Evolutionary conservation across 805 yeast genomes (phyloP).

Genomic region (Cyberlindnera americana): DNA sequence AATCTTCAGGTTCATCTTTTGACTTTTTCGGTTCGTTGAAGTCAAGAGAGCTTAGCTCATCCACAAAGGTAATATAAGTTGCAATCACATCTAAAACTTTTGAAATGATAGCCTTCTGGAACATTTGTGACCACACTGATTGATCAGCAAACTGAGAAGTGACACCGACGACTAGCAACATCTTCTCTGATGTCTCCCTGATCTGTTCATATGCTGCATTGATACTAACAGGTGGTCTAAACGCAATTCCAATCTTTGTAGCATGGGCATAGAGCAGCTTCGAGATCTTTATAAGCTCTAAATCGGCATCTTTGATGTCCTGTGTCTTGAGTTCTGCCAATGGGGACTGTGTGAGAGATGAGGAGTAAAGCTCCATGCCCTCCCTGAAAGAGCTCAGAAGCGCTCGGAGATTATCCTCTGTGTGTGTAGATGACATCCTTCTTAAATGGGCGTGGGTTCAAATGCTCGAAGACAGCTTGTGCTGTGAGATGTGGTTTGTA

Average conservation of each 20-base stretch:
- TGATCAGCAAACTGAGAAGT: slow-evolving; percentile 37
- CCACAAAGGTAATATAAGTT: slow-evolving; percentile 20
- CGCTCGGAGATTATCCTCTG: slow-evolving; percentile 20
- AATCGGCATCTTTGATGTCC: slow-evolving; percentile 42
- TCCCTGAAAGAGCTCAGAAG: slow-evolving; percentile 20
- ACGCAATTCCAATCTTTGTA: slow-evolving; percentile 71
- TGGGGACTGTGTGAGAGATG: slow-evolving; percentile 5
- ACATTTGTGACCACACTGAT: slow-evolving; percentile 31
- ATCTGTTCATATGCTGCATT: slow-evolving; percentile 49
- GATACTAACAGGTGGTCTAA: slow-evolving; percentile 52
- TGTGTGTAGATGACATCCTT: slow-evolving; percentile 6
- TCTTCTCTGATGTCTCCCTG: slow-evolving; percentile 41
- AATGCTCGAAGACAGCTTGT: no score
- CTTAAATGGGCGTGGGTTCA: no score
- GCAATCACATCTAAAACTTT: slow-evolving; percentile 17
- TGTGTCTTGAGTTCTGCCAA: slow-evolving; percentile 17
- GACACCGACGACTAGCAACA: slow-evolving; percentile 44
- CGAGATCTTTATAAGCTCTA: slow-evolving; percentile 57
- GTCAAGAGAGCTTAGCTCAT: slow-evolving; percentile 24
- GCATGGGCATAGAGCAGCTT: slow-evolving; percentile 67
- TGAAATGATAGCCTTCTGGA: slow-evolving; percentile 26
- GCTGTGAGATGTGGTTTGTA: no score
- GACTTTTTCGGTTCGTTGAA: slow-evolving; percentile 19
- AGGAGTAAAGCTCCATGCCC: slow-evolving; percentile 18
- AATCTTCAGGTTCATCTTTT: slow-evolving; percentile 28